Percentiles rank a stretch among this genome's conserved stretches.
These are phyloP conservation scores for Termitomyces sp. DNA, from an alignment of 768 basidiomycete genomes.

Conservation along the genomic window DNA sequence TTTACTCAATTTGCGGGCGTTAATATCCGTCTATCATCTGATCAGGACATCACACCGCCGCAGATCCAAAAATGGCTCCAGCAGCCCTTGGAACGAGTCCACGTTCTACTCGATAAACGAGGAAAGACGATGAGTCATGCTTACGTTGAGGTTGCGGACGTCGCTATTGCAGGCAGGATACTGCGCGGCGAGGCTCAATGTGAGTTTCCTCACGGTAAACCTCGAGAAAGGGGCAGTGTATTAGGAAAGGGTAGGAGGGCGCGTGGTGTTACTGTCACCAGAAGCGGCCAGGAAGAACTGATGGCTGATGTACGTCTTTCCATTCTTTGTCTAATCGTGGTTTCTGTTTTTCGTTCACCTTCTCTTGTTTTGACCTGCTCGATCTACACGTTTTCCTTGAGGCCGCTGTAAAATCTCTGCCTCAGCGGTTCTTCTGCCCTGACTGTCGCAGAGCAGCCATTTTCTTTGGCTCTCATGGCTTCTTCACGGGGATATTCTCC, in stretches of 20 bases:
- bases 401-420: too few relatives aligned
- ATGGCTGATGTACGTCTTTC: constrained; percentile 65
- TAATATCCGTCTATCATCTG: not conserved
- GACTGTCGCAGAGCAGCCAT: not conserved
- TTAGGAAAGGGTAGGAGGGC: constrained; percentile 76
- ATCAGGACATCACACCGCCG: constrained; percentile 78
- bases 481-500: not conserved
- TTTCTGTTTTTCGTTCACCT: not conserved
- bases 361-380: not conserved
- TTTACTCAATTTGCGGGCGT: not conserved
- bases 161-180: constrained; percentile 59
- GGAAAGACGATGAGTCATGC: constrained; percentile 86
- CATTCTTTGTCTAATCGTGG: not conserved
- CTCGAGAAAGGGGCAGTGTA: constrained; percentile 50
- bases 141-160: constrained; percentile 66
- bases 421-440: not conserved
- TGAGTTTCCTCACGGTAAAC: constrained; percentile 27
- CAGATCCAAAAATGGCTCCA: constrained; percentile 65
- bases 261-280: constrained; percentile 78
- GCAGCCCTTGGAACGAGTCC: constrained; percentile 64
- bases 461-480: not conserved
- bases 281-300: constrained; percentile 74
- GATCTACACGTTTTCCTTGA: not conserved
- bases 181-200: constrained; percentile 49
- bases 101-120: constrained; percentile 74